These are phyloP conservation scores for Geotrichum restrictum DNA, from an alignment of 1,139 yeast genomes.

Conservation along the genomic window DNA sequence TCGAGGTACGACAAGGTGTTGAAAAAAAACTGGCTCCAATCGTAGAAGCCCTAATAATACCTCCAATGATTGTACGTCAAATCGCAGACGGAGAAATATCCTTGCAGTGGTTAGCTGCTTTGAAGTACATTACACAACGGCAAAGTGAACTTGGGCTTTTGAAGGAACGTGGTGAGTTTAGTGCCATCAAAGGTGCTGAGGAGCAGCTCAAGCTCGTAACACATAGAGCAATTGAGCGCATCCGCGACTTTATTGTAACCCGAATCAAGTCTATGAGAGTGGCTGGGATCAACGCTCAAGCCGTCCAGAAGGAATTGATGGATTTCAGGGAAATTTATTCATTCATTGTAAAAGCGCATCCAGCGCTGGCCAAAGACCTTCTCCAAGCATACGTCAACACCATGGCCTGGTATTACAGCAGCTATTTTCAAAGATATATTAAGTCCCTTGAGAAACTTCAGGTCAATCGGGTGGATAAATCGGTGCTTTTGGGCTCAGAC, in stretches of 20 bases:
- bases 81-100: slow-evolving; percentile 36
- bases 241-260: slow-evolving; percentile 61
- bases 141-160: slow-evolving; percentile 24
- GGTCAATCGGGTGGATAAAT: slow-evolving; percentile 50
- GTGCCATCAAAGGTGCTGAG: slow-evolving; percentile 35
- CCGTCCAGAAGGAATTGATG: slow-evolving; percentile 64
- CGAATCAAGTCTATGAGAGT: slow-evolving; percentile 63
- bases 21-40: slow-evolving; percentile 64
- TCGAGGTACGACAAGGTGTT: slow-evolving; percentile 52
- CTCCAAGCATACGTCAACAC: slow-evolving; percentile 78
- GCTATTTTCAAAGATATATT: slow-evolving; percentile 73
- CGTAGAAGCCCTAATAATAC: slow-evolving; percentile 66
- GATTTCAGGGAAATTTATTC: slow-evolving; percentile 56
- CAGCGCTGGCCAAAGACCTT: slow-evolving; percentile 69
- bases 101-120: slow-evolving; percentile 38
- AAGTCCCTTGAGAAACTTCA: slow-evolving; percentile 67
- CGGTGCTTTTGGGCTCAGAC: slow-evolving; percentile 49
- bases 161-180: slow-evolving; percentile 19
- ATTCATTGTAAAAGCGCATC: slow-evolving; percentile 55
- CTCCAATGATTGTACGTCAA: slow-evolving; percentile 49
- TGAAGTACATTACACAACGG: slow-evolving; percentile 30
- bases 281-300: slow-evolving; percentile 55
- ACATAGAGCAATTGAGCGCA: slow-evolving; percentile 62
- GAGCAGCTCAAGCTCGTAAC: slow-evolving; percentile 45
- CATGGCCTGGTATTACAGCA: slow-evolving; percentile 86